Conservation (phyloP, 257 asterid species). For the Fraxinus cuspidata region DNA sequence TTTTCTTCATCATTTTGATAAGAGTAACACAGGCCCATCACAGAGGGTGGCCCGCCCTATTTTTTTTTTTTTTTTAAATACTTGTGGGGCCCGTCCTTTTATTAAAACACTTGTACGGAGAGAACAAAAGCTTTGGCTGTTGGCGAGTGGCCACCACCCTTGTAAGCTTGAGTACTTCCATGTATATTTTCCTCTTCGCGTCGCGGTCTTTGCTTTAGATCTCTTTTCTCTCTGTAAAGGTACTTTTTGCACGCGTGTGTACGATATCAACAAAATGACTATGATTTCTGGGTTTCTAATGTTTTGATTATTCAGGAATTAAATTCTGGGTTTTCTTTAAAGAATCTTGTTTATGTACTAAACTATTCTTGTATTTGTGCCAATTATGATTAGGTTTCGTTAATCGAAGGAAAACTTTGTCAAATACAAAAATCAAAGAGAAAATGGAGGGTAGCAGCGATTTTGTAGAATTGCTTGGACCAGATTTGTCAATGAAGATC, state of each 20-base stretch:
- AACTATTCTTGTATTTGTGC: background rate
- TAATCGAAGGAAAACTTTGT: background rate
- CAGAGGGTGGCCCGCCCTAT: too few species aligned
- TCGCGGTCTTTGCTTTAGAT: background rate
- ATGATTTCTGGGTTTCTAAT: background rate
- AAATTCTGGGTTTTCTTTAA: background rate
- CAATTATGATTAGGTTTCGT: conserved; percentile 6
- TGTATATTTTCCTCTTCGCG: background rate
- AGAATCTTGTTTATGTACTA: background rate
- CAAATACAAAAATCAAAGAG: background rate
- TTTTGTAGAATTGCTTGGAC: conserved; percentile 59
- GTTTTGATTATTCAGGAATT: background rate
- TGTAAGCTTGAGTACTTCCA: background rate
- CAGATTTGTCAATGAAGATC: conserved; percentile 56
- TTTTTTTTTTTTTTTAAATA: too few species aligned
- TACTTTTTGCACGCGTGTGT: background rate
- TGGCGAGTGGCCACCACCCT: background rate
- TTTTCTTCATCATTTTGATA: too few species aligned
- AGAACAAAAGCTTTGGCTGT: background rate
- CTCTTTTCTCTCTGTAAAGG: background rate
- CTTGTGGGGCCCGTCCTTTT: too few species aligned
- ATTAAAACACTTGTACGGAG: background rate
- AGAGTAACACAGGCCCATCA: too few species aligned
- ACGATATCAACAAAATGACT: background rate
- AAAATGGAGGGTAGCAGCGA: conserved; percentile 50